Base-by-base conservation (phyloP, 176 grass and related monocot species). In the Eleusine coracana region DNA sequence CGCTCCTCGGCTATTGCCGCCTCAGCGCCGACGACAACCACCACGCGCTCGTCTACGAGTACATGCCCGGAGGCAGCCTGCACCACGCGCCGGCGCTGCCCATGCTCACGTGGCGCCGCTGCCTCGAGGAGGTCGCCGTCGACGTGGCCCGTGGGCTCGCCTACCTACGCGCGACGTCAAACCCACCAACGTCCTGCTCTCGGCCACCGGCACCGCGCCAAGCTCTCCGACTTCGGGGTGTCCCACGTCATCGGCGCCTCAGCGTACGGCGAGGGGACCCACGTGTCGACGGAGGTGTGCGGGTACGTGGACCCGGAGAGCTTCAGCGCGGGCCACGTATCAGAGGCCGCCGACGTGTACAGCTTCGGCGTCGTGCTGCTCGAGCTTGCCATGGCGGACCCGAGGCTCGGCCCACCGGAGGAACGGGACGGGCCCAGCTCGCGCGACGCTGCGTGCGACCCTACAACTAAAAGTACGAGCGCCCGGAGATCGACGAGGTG, bases 241-340 rank as follows among this genome's bases (percentile, higher is more conserved):
- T 90, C 90, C 5, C 67, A 90, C 7, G 82, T 95, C 50, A 37
- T 60, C 21, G 21, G 1, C 90, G n/a, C 81, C 31, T 34, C 31
- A 34, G 0, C 25, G 25, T 25, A 25, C 63, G 23, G 3, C 56
- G 87, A 81, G 42, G 92, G 52, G 5, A 89, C 87, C 45, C 93
- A 92, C 66, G 21, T 92, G 70, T 95, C 93, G 5, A 95, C 93
- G 13, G 93, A 95, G 82, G 85, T 95, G 62, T 40, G 82, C 56
- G 93, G 90, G 21, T 95, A 95, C 82, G 81, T 95, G 4, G 93
- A 95, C 79, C 93, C 85, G 51, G 93, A 95, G 79, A 92, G 87
- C 82, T 92, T 95, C 71, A 52, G 51, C 28, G 82, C 66, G 1
- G 93, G 90, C 16, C 88, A 90, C 38, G 85, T 95, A 0, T 84